Evolutionary conservation across 306 rosid species (phyloP).

Genomic region (Quercus suber): DNA sequence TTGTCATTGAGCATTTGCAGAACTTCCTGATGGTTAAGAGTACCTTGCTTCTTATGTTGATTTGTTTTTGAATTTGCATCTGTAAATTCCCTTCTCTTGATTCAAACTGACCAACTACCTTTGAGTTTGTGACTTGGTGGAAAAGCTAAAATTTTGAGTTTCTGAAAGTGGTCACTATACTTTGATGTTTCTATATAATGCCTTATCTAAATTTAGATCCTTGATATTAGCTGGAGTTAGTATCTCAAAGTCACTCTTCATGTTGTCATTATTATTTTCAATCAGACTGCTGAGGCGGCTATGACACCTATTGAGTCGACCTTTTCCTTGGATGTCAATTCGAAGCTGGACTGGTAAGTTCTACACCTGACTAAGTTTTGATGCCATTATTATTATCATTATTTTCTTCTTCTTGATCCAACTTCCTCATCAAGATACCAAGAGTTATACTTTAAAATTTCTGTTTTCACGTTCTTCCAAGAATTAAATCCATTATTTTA

Average conservation of each 20-base stretch:
- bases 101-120: background rate
- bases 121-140: background rate
- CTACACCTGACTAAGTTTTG: background rate
- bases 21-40: background rate
- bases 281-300: constrained; percentile 92
- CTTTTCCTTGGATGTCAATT: constrained; percentile 86
- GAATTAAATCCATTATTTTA: background rate
- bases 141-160: background rate
- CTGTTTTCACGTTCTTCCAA: background rate
- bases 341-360: constrained; percentile 91
- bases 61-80: background rate
- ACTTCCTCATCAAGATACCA: background rate
- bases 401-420: background rate
- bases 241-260: background rate
- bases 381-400: background rate
- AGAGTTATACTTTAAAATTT: background rate
- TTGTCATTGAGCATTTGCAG: background rate
- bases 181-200: background rate
- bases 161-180: background rate
- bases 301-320: constrained; percentile 98
- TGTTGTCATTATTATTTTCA: constrained; percentile 9
- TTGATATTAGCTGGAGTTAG: constrained; percentile 6
- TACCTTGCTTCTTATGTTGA: background rate
- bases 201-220: background rate
- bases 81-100: background rate